These are phyloP conservation scores for Exsudoporus frostii DNA, from an alignment of 768 basidiomycete species.

Conservation along the genomic window DNA sequence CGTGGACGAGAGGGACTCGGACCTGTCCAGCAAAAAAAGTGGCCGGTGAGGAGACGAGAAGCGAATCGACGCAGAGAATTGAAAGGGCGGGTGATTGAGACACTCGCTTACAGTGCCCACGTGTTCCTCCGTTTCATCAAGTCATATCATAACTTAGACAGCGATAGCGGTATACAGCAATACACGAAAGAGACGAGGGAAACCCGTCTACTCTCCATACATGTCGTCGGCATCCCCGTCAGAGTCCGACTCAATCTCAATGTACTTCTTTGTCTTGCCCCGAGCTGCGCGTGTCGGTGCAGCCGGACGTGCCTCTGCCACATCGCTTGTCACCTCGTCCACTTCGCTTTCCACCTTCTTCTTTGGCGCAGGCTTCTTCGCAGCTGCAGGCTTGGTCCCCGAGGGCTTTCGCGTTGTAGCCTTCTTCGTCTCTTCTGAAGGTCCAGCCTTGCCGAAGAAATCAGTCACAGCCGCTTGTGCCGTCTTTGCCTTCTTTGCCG, in stretches of 20 bases:
- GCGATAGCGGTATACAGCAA: background rate
- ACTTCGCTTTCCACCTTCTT: slow-evolving; percentile 40
- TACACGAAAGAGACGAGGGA: background rate
- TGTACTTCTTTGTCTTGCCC: slow-evolving; percentile 55
- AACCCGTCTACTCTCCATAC: slow-evolving; percentile 35
- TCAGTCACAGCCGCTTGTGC: slow-evolving; percentile 48
- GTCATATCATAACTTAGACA: background rate
- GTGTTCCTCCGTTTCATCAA: slow-evolving; percentile 5
- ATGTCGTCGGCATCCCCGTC: slow-evolving; percentile 41
- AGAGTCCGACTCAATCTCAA: slow-evolving; percentile 54
- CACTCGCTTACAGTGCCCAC: slow-evolving; percentile 16
- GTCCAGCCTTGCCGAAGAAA: slow-evolving; percentile 52
- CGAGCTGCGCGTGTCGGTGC: slow-evolving; percentile 49
- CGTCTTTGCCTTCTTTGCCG: slow-evolving; percentile 50
- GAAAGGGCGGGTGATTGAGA: background rate
- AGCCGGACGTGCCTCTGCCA: slow-evolving; percentile 39
- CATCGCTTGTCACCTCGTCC: slow-evolving; percentile 45
- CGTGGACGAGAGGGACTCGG: background rate
- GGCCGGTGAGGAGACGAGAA: background rate
- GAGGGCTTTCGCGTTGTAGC: slow-evolving; percentile 49
- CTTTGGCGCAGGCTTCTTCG: slow-evolving; percentile 48
- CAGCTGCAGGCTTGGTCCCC: slow-evolving; percentile 54
- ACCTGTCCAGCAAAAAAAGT: background rate
- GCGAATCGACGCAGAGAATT: background rate
- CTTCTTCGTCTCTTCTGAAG: slow-evolving; percentile 38